Evolutionary conservation across 108 stramenopile species (phyloP).

Genomic region (Nannochloropsis gaditana): DNA sequence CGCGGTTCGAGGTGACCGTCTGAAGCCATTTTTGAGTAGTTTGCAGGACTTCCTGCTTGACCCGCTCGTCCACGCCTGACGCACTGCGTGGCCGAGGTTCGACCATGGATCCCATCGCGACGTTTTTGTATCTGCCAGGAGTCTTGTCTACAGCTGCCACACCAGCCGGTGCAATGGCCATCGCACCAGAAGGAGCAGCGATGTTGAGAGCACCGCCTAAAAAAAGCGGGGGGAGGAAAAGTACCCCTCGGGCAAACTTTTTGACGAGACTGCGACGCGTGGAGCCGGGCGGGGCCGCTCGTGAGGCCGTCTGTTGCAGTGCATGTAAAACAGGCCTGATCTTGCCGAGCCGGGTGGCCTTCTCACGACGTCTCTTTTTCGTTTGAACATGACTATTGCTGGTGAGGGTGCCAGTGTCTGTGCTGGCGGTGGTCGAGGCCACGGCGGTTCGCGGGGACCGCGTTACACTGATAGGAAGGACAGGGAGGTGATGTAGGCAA

Average conservation of each 20-base stretch:
- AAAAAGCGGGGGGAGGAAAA: neutral
- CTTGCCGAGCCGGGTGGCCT: no score
- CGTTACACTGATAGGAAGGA: neutral
- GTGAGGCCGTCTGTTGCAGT: neutral
- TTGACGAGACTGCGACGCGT: neutral
- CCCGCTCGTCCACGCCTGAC: neutral
- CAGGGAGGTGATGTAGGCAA: no score
- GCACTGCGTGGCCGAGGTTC: neutral
- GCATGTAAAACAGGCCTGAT: neutral
- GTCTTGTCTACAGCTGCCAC: neutral
- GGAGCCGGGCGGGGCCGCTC: neutral
- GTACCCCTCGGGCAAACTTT: neutral
- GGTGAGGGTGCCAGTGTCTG: neutral
- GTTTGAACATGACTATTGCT: no score
- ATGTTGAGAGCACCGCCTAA: neutral
- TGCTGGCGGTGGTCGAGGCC: neutral
- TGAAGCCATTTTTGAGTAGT: conserved; percentile 26
- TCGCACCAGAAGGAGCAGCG: neutral
- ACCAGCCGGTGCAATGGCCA: neutral
- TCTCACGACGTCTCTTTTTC: no score
- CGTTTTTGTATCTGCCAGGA: conserved; percentile 4
- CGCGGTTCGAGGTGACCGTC: conserved; percentile 20
- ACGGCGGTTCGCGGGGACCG: neutral
- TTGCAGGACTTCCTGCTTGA: conserved; percentile 18
- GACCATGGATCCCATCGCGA: neutral